Base-by-base conservation (phyloP, 768 basidiomycete genomes). In the Pulveroboletus frians region DNA sequence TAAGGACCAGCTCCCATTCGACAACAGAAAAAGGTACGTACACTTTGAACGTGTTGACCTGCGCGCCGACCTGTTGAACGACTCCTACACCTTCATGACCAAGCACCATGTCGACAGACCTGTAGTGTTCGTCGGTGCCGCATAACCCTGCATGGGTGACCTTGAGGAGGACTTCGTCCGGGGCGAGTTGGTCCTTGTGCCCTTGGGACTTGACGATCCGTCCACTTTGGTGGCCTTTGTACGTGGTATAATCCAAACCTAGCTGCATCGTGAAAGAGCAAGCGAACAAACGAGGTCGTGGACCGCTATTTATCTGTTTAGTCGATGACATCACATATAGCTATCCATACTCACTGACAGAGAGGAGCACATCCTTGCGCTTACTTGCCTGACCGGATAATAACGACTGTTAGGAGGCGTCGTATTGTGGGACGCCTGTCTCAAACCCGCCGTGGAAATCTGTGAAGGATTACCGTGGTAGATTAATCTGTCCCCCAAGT, bases 71-170 rank as follows among this genome's bases (percentile, higher is more conserved):
- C 29, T 61, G 46, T 32, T 71, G 53, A 27, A 73, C 64, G 21
- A 69, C 11, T 5, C 65, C 72, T 1, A 70, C 48, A 7, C 72
- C 73, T 55, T 73, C 72, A 39, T 73, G 72, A 6, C 73, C 69
- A 31, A 73, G 68, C 10, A 71, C 71, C 54, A 69, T 69, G 41
- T 69, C 69, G 6, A 21, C 41, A 10, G 44, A 13, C 50, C 57
- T 63, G 51, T 57, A 65, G 41, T 71, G 72, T 34, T 65, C 58
- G 54, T 74, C 72, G 0, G 73, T 73, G 38, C 69, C 71, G 18
- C 71, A 72, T 18, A 72, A n/a, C 0, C 71, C 70, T 14, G 58
- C 62, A 29, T 69, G 68, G 9, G 68, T 69, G 48, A 69, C 50
- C 43, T 45, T 61, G 42, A 69, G 30, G 4, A 70, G 57, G 26